Percentiles rank a stretch among this genome's conserved stretches.
phyloP scores from a whole-genome alignment of 345 rosid genomes.

The Boechera retrofracta region DNA sequence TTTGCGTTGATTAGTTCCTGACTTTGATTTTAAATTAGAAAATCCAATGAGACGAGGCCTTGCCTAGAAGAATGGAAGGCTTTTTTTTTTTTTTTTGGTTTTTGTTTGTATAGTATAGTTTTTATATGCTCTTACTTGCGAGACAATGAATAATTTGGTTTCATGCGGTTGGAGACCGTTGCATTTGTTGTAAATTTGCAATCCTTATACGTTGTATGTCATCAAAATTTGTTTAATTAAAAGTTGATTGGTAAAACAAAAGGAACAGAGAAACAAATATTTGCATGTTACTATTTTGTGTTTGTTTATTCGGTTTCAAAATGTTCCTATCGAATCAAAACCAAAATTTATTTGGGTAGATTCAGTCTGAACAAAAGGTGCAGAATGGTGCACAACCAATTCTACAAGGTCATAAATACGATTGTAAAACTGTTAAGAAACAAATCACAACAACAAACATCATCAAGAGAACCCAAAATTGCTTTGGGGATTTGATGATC shows the following conservation, averaged over 20 bases:
- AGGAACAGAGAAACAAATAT: neutral
- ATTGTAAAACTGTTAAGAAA: constrained; percentile 4
- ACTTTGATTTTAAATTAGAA: constrained; percentile 27
- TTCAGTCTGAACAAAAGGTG: neutral
- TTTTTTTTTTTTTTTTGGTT: neutral
- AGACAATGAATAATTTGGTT: constrained; percentile 20
- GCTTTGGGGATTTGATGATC: constrained; percentile 24
- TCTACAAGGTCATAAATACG: constrained; percentile 7
- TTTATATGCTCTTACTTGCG: neutral
- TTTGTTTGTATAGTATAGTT: constrained; percentile 32
- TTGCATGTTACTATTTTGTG: neutral
- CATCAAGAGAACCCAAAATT: constrained; percentile 8
- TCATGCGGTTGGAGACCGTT: constrained; percentile 17
- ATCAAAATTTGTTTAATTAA: neutral
- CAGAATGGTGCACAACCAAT: neutral
- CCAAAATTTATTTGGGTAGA: neutral
- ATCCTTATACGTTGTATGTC: neutral
- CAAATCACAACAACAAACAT: constrained; percentile 25
- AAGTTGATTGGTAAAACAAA: neutral
- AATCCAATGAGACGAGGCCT: constrained; percentile 33
- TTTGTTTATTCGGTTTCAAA: neutral
- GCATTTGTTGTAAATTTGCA: neutral
- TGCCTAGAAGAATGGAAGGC: constrained; percentile 39
- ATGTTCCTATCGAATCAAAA: neutral
- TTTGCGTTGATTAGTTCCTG: constrained; percentile 38